Conservation (phyloP, 257 asterid species). For the Nyctanthes arbortristis region DNA sequence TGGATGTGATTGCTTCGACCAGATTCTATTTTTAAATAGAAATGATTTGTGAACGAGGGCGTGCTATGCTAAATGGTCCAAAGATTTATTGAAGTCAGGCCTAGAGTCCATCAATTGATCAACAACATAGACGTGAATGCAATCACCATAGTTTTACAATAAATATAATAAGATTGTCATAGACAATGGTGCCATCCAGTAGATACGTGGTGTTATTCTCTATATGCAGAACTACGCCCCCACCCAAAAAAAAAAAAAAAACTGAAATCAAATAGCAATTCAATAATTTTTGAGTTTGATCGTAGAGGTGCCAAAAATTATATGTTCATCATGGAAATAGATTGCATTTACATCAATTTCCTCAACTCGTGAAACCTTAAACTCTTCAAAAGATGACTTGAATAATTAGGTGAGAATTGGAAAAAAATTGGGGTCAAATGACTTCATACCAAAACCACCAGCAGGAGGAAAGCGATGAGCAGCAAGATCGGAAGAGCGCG, state of each 20-base stretch:
- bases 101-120: neutral
- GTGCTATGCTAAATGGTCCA: too few relatives aligned
- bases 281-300: neutral
- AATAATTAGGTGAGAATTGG: neutral
- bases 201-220: too few relatives aligned
- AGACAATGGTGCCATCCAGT: neutral
- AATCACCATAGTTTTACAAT: neutral
- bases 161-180: too few relatives aligned
- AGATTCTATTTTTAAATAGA: too few relatives aligned
- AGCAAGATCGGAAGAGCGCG: too few relatives aligned
- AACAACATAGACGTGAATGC: neutral
- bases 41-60: too few relatives aligned
- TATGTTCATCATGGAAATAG: neutral
- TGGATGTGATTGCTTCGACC: too few relatives aligned
- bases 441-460: conserved; percentile 85
- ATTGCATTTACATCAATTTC: neutral
- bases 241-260: too few relatives aligned
- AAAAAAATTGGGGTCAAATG: neutral
- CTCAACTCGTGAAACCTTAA: neutral
- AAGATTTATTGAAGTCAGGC: neutral
- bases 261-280: too few relatives aligned
- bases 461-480: conserved; percentile 99
- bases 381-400: conserved; percentile 15
- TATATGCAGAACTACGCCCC: too few relatives aligned
- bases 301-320: neutral